Percentiles rank a stretch among this genome's conserved stretches.
These are phyloP conservation scores for Euphorbia celastroides DNA, from an alignment of 441 rosid species.

Conservation along the genomic window DNA sequence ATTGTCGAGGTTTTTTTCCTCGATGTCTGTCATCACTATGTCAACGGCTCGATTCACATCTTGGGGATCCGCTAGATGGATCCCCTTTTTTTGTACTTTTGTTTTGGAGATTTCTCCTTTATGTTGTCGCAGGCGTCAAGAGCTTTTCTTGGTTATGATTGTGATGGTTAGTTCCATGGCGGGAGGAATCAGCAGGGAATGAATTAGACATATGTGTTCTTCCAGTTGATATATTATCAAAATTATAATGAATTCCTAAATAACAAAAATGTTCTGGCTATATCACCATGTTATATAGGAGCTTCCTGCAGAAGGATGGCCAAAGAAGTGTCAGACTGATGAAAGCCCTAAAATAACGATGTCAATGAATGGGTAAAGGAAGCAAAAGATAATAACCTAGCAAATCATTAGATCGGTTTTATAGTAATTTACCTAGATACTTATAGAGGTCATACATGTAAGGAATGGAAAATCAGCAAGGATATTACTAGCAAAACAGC, in stretches of 20 bases:
- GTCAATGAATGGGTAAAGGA: not conserved
- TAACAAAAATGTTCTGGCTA: not conserved
- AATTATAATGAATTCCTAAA: not conserved
- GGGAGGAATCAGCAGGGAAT: conserved; percentile 50
- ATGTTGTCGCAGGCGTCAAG: not conserved
- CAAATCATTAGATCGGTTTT: not conserved
- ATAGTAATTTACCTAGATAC: not conserved
- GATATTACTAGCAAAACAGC: no score
- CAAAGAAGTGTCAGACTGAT: conserved; percentile 4
- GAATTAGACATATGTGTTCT: conserved; percentile 42
- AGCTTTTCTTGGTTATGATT: conserved; percentile 40
- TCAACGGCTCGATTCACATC: not conserved
- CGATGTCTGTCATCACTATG: not conserved
- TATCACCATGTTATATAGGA: conserved; percentile 5
- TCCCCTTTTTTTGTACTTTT: not conserved
- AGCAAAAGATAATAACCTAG: not conserved
- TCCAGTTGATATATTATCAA: conserved; percentile 2
- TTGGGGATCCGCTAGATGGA: not conserved
- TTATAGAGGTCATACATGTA: no score
- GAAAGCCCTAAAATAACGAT: not conserved
- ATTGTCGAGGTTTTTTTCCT: not conserved
- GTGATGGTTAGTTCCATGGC: conserved; percentile 39
- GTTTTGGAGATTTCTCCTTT: not conserved
- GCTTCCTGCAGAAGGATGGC: conserved; percentile 15
- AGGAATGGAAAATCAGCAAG: no score